phyloP scores from a whole-genome alignment of 2,329 filamentous ascomycete species.

The Aspergillus pseudoterreus region DNA sequence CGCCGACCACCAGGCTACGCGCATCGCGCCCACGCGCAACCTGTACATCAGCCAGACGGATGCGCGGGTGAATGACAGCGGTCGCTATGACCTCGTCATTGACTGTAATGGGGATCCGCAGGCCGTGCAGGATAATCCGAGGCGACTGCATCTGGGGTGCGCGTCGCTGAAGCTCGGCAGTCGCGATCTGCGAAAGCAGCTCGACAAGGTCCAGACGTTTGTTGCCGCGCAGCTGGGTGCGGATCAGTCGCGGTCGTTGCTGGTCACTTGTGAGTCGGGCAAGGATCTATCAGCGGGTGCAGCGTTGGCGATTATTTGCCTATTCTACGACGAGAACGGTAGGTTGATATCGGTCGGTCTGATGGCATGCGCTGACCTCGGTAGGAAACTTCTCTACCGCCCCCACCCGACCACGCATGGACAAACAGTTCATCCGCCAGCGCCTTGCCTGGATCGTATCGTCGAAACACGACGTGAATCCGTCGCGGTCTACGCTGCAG shows the following conservation, averaged over 20 bases:
- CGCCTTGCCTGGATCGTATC: conserved; percentile 79
- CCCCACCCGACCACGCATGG: conserved; percentile 43
- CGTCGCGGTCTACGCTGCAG: conserved; percentile 79
- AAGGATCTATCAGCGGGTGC: conserved; percentile 77
- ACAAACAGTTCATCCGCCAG: conserved; percentile 73
- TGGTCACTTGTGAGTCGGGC: conserved; percentile 72
- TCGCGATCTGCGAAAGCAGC: conserved; percentile 70
- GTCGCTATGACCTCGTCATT: conserved; percentile 44
- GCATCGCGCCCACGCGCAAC: conserved; percentile 38
- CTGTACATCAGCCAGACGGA: conserved; percentile 28
- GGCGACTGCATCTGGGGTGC: conserved; percentile 57
- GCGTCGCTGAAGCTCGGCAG: conserved; percentile 73
- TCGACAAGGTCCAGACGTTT: conserved; percentile 62
- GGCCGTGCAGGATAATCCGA: conserved; percentile 35
- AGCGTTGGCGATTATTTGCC: conserved; percentile 71
- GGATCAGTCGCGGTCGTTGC: conserved; percentile 33
- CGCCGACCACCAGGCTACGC: conserved; percentile 20
- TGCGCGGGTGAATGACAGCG: conserved; percentile 33
- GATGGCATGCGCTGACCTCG: not conserved
- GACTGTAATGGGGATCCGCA: conserved; percentile 32
- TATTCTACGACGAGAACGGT: conserved; percentile 66
- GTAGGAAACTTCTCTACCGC: conserved; percentile 30
- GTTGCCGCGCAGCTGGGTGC: conserved; percentile 35
- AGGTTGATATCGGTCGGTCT: conserved; percentile 17
- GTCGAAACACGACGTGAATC: conserved; percentile 73